Evolutionary conservation across 2,329 filamentous ascomycete species (phyloP), one percentile per base, ranked within the genome.

Genomic region (Alternaria triticimaculans): DNA sequence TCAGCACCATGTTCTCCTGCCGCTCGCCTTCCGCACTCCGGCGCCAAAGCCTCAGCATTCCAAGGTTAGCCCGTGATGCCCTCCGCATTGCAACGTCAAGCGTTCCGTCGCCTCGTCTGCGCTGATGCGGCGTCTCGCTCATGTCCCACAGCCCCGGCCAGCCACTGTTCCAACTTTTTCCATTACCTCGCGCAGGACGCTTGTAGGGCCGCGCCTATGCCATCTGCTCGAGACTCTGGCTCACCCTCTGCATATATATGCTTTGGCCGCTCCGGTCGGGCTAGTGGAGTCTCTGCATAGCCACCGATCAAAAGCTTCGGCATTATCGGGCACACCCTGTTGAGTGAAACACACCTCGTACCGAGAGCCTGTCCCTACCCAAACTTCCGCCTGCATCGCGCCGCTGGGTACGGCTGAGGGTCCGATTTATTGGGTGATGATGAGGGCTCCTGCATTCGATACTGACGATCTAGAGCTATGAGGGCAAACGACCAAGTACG

Each of bases 111-210:
- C 49, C 45, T 64, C 60, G 63, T 70, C 62, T 67, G 68, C 66
- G 63, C 66, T 61, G 63, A 60, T 64, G 68, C 67, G 53, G 64
- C 66, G 61, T 57, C 58, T 57, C 61, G 64, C 64, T 68, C 58
- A 67, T 33, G 60, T 65, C 64, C 61, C 67, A 64, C 65, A 61
- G 63, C 66, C 60, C 62, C 64, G 33, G 51, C 30, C 57, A 58
- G 60, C 60, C 55, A 45, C 58, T 56, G 33, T 45, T 44, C 58
- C 56, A 44, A 28, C 37, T 53, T 18, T 20, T 53, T n/a, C 8
- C 59, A 33, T 23, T 21, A 41, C 50, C 9, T 43, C 43, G 51
- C 50, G 28, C n/a, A 53, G 43, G 11, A 23, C 48, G 28, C 58
- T 15, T 37, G 58, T 43, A 21, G 30, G 26, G 23, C 25, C 58